Conservation (phyloP, 305 asterid species). For the Plantago rigida region DNA sequence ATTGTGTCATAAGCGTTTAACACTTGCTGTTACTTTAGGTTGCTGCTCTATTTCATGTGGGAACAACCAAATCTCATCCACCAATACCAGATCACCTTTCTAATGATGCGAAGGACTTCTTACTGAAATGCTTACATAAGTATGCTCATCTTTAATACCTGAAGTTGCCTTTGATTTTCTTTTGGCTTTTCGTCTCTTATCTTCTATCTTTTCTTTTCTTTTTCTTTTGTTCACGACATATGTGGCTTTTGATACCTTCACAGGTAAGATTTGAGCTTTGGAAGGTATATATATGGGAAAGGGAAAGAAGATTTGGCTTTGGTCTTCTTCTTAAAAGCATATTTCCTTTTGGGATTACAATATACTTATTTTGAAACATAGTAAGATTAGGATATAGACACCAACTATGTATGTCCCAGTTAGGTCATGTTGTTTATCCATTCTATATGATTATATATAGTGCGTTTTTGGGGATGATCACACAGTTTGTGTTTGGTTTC, state of each 20-base stretch:
- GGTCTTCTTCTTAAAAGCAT: background rate
- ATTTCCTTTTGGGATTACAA: background rate
- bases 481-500: background rate
- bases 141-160: slow-evolving; percentile 34
- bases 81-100: slow-evolving; percentile 98
- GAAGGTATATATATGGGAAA: background rate
- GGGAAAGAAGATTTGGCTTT: background rate
- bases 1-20: background rate
- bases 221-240: background rate
- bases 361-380: background rate
- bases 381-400: background rate
- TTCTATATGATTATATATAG: background rate
- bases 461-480: background rate
- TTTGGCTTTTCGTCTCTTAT: slow-evolving; percentile 8
- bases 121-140: slow-evolving; percentile 85
- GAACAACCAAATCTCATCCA: slow-evolving; percentile 96
- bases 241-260: background rate
- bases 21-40: slow-evolving; percentile 43
- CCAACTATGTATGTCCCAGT: background rate
- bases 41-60: slow-evolving; percentile 92
- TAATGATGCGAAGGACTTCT: slow-evolving; percentile 72
- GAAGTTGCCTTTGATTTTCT: slow-evolving; percentile 9
- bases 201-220: background rate
- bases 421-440: background rate
- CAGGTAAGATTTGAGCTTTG: background rate